These are phyloP conservation scores for Theobroma cacao DNA, from an alignment of 345 rosid genomes.

Conservation along the genomic window DNA sequence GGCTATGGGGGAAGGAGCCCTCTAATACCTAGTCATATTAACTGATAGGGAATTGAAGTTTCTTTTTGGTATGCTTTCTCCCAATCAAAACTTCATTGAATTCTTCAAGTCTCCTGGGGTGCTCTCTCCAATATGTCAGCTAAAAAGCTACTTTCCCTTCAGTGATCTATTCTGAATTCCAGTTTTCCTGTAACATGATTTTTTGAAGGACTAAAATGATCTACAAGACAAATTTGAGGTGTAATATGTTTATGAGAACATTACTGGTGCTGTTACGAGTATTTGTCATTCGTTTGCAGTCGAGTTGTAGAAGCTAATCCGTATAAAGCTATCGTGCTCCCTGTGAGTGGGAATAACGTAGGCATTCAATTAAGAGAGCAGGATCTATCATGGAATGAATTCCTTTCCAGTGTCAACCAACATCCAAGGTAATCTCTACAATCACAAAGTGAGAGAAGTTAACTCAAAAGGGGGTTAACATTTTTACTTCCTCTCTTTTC, in stretches of 20 bases:
- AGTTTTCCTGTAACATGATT: neutral
- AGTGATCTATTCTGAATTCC: neutral
- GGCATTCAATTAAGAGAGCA: constrained; percentile 54
- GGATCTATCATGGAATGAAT: constrained; percentile 64
- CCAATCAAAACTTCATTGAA: neutral
- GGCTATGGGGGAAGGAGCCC: neutral
- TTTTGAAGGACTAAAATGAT: neutral
- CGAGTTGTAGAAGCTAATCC: constrained; percentile 81
- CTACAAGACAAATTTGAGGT: neutral
- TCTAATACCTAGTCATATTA: neutral
- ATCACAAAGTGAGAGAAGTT: neutral
- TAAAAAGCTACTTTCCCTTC: neutral
- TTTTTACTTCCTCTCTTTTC: neutral
- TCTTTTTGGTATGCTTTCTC: neutral
- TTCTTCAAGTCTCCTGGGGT: neutral
- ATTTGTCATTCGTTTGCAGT: constrained; percentile 36
- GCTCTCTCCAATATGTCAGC: neutral
- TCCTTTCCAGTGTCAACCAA: constrained; percentile 39
- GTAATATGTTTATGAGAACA: neutral
- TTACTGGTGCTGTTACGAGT: neutral
- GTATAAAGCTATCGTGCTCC: constrained; percentile 64
- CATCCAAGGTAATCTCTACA: constrained; percentile 46
- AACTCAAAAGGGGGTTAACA: neutral
- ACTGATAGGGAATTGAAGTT: neutral
- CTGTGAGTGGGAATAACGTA: constrained; percentile 50